These are phyloP conservation scores for Mycena leptocephala DNA, from an alignment of 768 basidiomycete species.

Conservation along the genomic window DNA sequence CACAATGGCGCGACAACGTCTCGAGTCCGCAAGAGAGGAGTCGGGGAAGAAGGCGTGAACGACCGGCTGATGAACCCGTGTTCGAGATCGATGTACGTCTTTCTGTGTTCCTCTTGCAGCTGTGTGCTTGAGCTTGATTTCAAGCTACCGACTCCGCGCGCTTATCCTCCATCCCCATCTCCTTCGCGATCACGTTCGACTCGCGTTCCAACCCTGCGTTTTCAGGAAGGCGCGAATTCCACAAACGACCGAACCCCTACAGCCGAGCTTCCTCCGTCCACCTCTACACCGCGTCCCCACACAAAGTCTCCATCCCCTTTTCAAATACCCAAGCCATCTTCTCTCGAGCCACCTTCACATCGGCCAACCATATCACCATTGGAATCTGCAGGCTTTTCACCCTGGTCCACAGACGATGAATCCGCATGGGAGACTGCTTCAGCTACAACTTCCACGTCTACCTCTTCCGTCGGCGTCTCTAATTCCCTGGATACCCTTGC, in stretches of 20 bases:
- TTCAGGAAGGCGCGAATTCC: constrained; percentile 34
- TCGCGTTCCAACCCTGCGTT: constrained; percentile 51
- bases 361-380: constrained; percentile 51
- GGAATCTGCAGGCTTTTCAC: constrained; percentile 61
- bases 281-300: constrained; percentile 41
- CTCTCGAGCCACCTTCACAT: not conserved
- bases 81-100: constrained; percentile 49
- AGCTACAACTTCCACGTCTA: constrained; percentile 72
- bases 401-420: constrained; percentile 86
- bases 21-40: constrained; percentile 58
- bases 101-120: constrained; percentile 45
- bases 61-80: constrained; percentile 59
- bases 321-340: constrained; percentile 19
- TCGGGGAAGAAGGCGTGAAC: constrained; percentile 77
- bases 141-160: constrained; percentile 58
- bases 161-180: constrained; percentile 71
- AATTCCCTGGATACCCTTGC: constrained; percentile 49
- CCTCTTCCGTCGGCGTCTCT: constrained; percentile 59
- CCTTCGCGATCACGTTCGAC: constrained; percentile 64
- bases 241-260: constrained; percentile 57
- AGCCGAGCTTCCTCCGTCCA: constrained; percentile 51
- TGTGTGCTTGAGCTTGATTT: constrained; percentile 35
- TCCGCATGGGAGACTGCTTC: constrained; percentile 85
- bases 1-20: constrained; percentile 73
- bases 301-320: constrained; percentile 33